Evolutionary conservation across 208 protist genomes (phyloP).

Genomic region (Novymonas esmeraldas): DNA sequence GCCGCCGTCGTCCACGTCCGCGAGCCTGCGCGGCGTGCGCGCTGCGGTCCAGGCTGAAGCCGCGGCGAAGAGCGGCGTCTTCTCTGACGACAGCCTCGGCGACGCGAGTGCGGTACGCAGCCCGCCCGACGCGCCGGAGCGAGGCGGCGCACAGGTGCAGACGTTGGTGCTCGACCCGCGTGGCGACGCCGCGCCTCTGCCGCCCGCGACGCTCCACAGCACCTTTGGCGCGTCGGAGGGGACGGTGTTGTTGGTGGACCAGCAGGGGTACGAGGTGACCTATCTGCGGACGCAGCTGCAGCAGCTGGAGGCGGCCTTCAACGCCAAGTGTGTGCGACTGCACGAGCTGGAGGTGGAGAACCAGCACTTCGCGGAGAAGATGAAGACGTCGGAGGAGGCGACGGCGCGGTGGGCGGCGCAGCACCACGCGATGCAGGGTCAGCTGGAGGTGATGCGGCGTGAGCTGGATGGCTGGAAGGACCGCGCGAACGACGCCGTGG

Average conservation of each 20-base stretch:
- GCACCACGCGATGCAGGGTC: constrained; percentile 42
- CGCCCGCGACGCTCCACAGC: not conserved
- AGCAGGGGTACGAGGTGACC: constrained; percentile 76
- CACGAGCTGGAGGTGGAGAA: constrained; percentile 84
- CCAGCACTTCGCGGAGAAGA: constrained; percentile 41
- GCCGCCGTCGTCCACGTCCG: constrained; percentile 2
- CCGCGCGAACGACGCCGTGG: constrained; percentile 33
- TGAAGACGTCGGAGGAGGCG: constrained; percentile 35
- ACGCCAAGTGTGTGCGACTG: constrained; percentile 77
- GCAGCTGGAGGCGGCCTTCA: constrained; percentile 86
- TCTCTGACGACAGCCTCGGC: not conserved
- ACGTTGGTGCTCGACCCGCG: not conserved
- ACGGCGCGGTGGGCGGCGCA: constrained; percentile 33
- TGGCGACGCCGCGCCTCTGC: not conserved
- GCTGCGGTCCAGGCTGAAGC: not conserved
- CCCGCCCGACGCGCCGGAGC: not conserved
- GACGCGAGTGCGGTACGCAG: not conserved
- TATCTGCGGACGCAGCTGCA: constrained; percentile 81
- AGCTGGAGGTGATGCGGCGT: constrained; percentile 52
- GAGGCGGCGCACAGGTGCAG: not conserved
- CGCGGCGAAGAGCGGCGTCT: not conserved
- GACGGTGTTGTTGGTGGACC: constrained; percentile 56
- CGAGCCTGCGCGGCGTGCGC: not conserved
- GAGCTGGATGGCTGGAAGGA: constrained; percentile 82
- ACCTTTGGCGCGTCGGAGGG: constrained; percentile 3